Conservation (phyloP, 192 early-diverging fungal genomes). For the Coemansia sp. region DNA sequence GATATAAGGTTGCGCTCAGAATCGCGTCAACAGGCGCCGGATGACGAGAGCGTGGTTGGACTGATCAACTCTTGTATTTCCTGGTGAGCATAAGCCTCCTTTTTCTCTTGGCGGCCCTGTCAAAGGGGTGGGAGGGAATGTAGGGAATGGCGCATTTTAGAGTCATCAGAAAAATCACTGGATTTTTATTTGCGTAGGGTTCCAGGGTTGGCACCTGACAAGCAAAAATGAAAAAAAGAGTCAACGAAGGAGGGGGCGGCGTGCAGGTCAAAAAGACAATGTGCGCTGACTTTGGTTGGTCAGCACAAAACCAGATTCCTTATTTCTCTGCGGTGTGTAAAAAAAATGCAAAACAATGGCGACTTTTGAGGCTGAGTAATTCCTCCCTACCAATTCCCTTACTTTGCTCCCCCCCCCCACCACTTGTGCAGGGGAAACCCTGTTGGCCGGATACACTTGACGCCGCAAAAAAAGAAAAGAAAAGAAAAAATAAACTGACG, state of each 20-base stretch:
- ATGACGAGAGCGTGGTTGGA: background rate
- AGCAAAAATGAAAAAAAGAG: background rate
- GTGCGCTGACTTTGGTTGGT: background rate
- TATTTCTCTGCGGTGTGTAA: background rate
- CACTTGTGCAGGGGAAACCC: background rate
- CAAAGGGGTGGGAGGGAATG: too few species aligned
- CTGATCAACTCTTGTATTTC: background rate
- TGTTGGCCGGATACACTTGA: background rate
- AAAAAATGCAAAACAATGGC: background rate
- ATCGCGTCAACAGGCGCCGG: background rate
- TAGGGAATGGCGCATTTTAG: background rate
- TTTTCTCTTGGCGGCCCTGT: background rate
- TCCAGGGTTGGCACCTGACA: conserved; percentile 3
- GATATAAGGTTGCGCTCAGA: background rate
- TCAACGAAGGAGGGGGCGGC: background rate
- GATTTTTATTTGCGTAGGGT: background rate
- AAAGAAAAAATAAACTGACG: background rate
- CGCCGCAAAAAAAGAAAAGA: background rate
- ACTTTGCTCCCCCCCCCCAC: background rate
- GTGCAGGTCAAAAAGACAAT: background rate
- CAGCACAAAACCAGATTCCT: background rate
- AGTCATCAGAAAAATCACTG: background rate
- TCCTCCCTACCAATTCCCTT: background rate
- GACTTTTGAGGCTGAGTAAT: background rate
- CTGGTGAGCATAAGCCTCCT: background rate